Evolutionary conservation across 805 yeast genomes (phyloP).

Genomic region (Hanseniaspora pseudoguilliermondii): DNA sequence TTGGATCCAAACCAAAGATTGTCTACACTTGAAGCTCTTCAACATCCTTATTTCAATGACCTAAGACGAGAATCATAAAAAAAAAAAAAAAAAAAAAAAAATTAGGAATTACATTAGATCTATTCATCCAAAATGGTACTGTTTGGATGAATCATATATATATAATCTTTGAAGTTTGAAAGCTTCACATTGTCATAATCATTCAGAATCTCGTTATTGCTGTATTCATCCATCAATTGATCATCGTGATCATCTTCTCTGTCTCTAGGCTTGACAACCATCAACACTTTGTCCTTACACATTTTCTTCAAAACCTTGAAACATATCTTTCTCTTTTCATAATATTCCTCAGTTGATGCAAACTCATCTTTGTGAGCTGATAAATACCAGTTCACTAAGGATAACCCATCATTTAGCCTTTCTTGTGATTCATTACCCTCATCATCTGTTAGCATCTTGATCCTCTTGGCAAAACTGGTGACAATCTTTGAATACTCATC

Average conservation of each 20-base stretch:
- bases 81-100: not conserved
- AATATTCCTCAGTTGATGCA: conserved; percentile 54
- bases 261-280: conserved; percentile 28
- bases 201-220: conserved; percentile 18
- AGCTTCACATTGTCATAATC: conserved; percentile 21
- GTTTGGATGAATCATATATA: conserved; percentile 64
- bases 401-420: conserved; percentile 36
- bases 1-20: conserved; percentile 42
- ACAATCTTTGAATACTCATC: conserved; percentile 79
- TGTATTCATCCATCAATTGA: conserved; percentile 29
- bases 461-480: conserved; percentile 59
- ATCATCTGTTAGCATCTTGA: conserved; percentile 42
- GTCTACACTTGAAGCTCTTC: conserved; percentile 40
- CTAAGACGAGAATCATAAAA: conserved; percentile 15
- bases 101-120: not conserved
- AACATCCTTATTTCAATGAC: conserved; percentile 32
- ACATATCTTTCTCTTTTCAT: conserved; percentile 57
- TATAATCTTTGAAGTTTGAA: conserved; percentile 25
- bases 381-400: conserved; percentile 71
- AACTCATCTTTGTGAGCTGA: conserved; percentile 59
- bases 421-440: conserved; percentile 41
- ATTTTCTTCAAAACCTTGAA: conserved; percentile 70
- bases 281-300: conserved; percentile 70
- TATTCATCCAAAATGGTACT: conserved; percentile 54
- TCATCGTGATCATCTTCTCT: conserved; percentile 40